Conservation (phyloP, 2,329 filamentous ascomycete genomes). For the Diaporthe sp. region DNA sequence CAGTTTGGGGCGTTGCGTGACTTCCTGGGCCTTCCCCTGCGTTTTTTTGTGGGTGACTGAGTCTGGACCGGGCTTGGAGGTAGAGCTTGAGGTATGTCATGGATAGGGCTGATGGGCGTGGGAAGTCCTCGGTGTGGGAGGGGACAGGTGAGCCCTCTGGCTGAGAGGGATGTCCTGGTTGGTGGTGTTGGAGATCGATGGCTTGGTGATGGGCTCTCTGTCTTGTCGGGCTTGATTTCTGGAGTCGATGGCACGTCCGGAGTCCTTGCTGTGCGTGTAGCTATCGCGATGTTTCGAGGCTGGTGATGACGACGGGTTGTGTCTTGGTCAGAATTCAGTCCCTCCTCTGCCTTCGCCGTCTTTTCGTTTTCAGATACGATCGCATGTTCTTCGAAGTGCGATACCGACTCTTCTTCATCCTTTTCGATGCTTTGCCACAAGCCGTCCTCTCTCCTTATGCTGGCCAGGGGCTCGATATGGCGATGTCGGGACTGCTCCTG, state of each 20-base stretch:
- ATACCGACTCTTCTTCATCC: neutral
- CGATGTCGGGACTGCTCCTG: neutral
- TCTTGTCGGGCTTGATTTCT: neutral
- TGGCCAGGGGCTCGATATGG: neutral
- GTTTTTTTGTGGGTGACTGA: neutral
- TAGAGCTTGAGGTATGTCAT: neutral
- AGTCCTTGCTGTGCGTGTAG: too few species aligned
- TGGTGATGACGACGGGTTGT: too few species aligned
- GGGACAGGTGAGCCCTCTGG: neutral
- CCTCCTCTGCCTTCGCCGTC: too few species aligned
- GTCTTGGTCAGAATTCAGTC: too few species aligned
- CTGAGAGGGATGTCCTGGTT: neutral
- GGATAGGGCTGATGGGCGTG: too few species aligned
- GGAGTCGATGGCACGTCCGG: neutral
- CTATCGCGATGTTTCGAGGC: neutral
- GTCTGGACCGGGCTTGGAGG: too few species aligned
- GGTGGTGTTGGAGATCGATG: neutral
- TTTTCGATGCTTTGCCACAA: slow-evolving; percentile 27
- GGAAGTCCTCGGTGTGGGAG: neutral
- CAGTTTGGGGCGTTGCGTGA: slow-evolving; percentile 14
- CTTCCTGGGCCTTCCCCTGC: neutral
- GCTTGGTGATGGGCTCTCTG: neutral
- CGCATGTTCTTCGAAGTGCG: neutral
- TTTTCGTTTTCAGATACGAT: rapidly evolving
- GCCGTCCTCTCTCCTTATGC: neutral